These are phyloP conservation scores for Lepiota venenata DNA, from an alignment of 768 basidiomycete species.

Conservation along the genomic window DNA sequence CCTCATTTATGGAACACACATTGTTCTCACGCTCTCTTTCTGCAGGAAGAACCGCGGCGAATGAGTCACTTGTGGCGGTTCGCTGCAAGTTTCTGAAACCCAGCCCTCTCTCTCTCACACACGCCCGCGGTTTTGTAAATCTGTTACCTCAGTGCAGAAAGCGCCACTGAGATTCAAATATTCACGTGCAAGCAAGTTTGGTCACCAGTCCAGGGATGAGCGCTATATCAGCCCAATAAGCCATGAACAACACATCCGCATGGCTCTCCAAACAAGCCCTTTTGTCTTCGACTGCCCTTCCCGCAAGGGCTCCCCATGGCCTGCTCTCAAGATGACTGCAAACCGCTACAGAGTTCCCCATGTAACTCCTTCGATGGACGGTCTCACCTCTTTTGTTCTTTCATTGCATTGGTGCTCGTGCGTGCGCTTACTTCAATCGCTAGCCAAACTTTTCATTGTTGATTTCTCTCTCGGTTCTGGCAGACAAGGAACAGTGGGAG, in stretches of 20 bases:
- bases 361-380: constrained; percentile 24
- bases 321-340: constrained; percentile 37
- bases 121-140: too few relatives aligned
- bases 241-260: neutral
- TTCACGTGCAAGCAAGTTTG: too few relatives aligned
- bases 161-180: too few relatives aligned
- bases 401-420: constrained; percentile 47
- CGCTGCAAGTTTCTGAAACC: neutral
- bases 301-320: constrained; percentile 11
- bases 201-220: too few relatives aligned
- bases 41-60: neutral
- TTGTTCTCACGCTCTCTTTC: neutral
- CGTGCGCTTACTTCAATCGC: constrained; percentile 14
- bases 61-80: neutral
- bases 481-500: constrained; percentile 59
- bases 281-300: constrained; percentile 20
- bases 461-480: neutral
- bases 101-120: neutral
- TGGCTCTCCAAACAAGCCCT: constrained; percentile 3
- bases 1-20: constrained; percentile 1
- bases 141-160: too few relatives aligned
- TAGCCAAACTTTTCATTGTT: neutral
- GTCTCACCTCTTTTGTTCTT: constrained; percentile 44
- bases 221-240: too few relatives aligned
- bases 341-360: constrained; percentile 35